Evolutionary conservation across 2,329 filamentous ascomycete species (phyloP).

Genomic region (Ceratocystis harringtonii): DNA sequence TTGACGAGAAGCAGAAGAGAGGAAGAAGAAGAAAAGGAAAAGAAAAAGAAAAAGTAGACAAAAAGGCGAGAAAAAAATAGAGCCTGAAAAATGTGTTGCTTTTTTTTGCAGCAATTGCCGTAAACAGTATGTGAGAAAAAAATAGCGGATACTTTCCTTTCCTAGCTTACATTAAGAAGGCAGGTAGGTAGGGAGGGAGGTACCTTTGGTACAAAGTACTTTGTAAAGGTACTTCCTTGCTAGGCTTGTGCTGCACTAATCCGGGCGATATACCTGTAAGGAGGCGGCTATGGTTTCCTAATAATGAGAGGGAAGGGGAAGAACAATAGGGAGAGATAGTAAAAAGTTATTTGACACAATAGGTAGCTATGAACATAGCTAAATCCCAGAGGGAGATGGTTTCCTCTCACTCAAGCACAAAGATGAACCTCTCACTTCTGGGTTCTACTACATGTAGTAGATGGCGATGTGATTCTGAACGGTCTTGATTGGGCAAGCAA

Average conservation of each 20-base stretch:
- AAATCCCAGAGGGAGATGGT: too few relatives aligned
- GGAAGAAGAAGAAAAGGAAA: slow-evolving; percentile 6
- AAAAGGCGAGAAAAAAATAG: not conserved
- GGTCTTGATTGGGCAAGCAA: too few relatives aligned
- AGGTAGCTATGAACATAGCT: too few relatives aligned
- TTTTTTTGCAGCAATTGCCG: not conserved
- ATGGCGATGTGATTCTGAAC: too few relatives aligned
- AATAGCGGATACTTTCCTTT: slow-evolving; percentile 1
- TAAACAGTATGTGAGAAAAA: not conserved
- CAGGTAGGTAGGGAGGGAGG: not conserved
- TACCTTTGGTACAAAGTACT: not conserved
- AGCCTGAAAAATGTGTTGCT: not conserved
- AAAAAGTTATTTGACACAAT: too few relatives aligned
- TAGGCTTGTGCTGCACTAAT: not conserved
- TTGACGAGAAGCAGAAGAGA: slow-evolving; percentile 14
- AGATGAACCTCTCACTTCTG: too few relatives aligned
- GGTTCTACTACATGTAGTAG: too few relatives aligned
- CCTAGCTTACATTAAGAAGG: not conserved
- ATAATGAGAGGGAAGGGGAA: not conserved
- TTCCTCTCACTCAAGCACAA: too few relatives aligned
- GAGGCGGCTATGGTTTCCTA: not conserved
- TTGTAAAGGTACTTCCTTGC: not conserved
- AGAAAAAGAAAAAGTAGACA: not conserved
- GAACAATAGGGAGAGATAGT: not conserved
- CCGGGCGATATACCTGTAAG: not conserved